A percentile compares a stretch with the other conserved stretches of the same genome.
Conservation (phyloP, 306 rosid genomes). For the Biancaea sappan region DNA sequence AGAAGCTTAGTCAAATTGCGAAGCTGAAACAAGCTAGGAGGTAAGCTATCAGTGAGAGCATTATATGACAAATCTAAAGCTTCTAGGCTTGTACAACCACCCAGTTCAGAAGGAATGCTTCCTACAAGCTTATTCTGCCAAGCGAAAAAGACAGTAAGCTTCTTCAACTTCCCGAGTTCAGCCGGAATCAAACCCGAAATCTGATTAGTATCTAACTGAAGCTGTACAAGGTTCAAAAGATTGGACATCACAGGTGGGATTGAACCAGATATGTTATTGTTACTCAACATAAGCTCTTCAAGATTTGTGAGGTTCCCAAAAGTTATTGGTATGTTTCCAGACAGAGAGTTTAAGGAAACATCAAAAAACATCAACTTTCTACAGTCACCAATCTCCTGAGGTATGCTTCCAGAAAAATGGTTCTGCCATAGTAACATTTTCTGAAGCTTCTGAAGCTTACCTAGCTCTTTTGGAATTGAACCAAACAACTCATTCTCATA, state of each 20-base stretch:
- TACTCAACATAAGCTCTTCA: constrained; percentile 87
- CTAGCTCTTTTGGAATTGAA: constrained; percentile 65
- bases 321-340: constrained; percentile 71
- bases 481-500: constrained; percentile 77
- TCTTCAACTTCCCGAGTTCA: constrained; percentile 62
- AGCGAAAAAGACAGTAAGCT: constrained; percentile 65
- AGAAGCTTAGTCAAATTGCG: constrained; percentile 77
- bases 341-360: constrained; percentile 70
- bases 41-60: constrained; percentile 64
- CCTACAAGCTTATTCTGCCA: constrained; percentile 95
- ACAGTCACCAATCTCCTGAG: constrained; percentile 75
- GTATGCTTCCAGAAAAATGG: constrained; percentile 60
- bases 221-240: constrained; percentile 68
- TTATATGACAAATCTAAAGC: constrained; percentile 86
- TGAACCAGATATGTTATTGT: constrained; percentile 77
- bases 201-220: constrained; percentile 78
- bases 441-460: constrained; percentile 74
- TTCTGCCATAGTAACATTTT: constrained; percentile 84
- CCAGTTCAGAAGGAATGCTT: constrained; percentile 63
- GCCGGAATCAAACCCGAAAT: constrained; percentile 73
- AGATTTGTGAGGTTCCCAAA: constrained; percentile 66
- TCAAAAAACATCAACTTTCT: constrained; percentile 63
- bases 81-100: constrained; percentile 61
- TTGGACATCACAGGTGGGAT: constrained; percentile 64
- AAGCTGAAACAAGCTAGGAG: constrained; percentile 69